Conservation (phyloP, 225 moss, liverwort and hornwort species). For the Pseudoscleropodium purum region DNA sequence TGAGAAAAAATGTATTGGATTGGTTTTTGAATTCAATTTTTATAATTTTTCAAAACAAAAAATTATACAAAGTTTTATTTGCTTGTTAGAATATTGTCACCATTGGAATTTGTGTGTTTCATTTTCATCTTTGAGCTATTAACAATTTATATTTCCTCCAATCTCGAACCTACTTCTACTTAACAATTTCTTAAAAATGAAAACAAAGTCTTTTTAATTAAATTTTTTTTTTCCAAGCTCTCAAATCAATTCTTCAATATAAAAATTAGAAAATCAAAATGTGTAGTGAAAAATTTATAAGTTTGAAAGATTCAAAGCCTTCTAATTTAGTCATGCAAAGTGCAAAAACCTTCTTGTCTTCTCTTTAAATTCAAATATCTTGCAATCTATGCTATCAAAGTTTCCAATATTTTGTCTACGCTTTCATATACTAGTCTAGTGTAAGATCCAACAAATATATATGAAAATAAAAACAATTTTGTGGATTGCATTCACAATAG, state of each 20-base stretch:
- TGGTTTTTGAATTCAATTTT: too few species aligned
- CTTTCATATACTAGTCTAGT: neutral
- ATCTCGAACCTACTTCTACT: neutral
- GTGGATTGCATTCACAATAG: rapidly evolving
- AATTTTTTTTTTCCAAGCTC: rapidly evolving
- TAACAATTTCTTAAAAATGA: neutral
- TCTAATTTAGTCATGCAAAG: rapidly evolving
- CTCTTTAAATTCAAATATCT: neutral
- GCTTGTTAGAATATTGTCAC: neutral
- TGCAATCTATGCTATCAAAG: neutral
- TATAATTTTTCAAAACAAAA: too few species aligned
- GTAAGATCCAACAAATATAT: rapidly evolving
- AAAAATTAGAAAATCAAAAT: neutral
- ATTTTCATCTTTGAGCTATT: neutral
- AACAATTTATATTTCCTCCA: neutral
- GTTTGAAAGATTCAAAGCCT: neutral
- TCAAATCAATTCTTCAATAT: neutral
- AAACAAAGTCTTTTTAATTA: neutral
- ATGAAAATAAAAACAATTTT: too few species aligned
- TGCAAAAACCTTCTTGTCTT: neutral
- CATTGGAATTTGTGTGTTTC: neutral
- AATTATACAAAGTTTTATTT: neutral
- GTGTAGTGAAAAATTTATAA: rapidly evolving
- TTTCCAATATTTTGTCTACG: neutral
- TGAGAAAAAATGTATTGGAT: too few species aligned